Percentiles rank a stretch among this genome's conserved stretches.
Conservation (phyloP, 192 early-diverging fungal species). For the Linnemannia zychae region DNA sequence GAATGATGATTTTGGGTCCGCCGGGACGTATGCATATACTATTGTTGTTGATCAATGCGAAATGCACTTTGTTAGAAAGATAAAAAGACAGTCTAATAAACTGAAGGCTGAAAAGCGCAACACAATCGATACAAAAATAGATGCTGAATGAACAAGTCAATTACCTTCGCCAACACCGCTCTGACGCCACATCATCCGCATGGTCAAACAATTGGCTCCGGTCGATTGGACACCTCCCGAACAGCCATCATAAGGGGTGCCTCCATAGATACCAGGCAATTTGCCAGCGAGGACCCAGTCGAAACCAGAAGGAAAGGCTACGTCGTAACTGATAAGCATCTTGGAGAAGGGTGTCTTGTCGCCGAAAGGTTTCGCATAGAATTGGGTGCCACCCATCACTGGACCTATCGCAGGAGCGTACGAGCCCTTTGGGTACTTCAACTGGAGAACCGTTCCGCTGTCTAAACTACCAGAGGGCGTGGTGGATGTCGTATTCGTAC, state of each 20-base stretch:
- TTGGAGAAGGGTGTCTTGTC: slow-evolving; percentile 47
- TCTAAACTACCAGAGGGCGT: neutral
- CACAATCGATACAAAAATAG: neutral
- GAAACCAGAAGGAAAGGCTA: slow-evolving; percentile 61
- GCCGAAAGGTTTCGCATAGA: slow-evolving; percentile 60
- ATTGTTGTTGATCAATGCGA: slow-evolving; percentile 18
- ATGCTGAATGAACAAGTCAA: neutral
- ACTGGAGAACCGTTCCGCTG: slow-evolving; percentile 39
- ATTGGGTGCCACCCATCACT: slow-evolving; percentile 58
- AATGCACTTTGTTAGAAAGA: neutral
- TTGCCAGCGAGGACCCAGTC: slow-evolving; percentile 61
- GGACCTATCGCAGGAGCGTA: slow-evolving; percentile 54
- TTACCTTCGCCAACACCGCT: slow-evolving; percentile 54
- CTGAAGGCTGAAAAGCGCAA: no score
- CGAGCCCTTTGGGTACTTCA: slow-evolving; percentile 61
- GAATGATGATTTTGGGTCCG: slow-evolving; percentile 31
- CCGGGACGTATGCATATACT: slow-evolving; percentile 66
- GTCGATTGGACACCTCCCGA: slow-evolving; percentile 62
- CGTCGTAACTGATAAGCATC: slow-evolving; percentile 61
- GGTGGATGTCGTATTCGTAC: neutral
- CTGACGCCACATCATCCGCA: slow-evolving; percentile 66
- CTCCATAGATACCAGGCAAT: slow-evolving; percentile 63
- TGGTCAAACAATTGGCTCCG: slow-evolving; percentile 61
- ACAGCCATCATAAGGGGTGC: slow-evolving; percentile 58
- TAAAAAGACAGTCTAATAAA: neutral